phyloP scores from a whole-genome alignment of 371 early-diverging fungal genomes.

The Polyrhizophydium stewartii region DNA sequence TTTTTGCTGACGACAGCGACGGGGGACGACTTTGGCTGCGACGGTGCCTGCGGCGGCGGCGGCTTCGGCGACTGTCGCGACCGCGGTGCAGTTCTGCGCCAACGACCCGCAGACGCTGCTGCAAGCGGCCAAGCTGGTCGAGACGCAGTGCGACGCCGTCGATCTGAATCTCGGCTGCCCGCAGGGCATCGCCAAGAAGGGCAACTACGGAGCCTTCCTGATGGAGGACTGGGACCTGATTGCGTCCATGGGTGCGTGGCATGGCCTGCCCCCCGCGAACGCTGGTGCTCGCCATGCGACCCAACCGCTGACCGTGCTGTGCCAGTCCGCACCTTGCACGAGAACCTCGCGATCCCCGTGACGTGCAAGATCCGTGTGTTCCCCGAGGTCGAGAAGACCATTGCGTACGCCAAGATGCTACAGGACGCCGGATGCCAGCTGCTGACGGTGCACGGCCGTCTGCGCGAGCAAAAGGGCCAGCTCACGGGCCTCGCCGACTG shows the following conservation, averaged over 20 bases:
- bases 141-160: slow-evolving; percentile 89
- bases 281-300: too few species aligned
- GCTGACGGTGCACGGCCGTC: slow-evolving; percentile 95
- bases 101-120: slow-evolving; percentile 90
- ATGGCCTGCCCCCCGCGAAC: too few species aligned
- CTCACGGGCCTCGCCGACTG: slow-evolving; percentile 97
- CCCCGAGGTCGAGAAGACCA: slow-evolving; percentile 84
- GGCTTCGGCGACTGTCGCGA: neutral
- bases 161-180: slow-evolving; percentile 99
- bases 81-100: slow-evolving; percentile 91
- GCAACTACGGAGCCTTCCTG: slow-evolving; percentile 95
- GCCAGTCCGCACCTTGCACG: slow-evolving; percentile 69
- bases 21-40: neutral
- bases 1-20: neutral
- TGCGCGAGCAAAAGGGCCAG: slow-evolving; percentile 96
- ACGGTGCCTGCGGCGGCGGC: slow-evolving; percentile 1
- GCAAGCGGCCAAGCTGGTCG: slow-evolving; percentile 79
- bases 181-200: slow-evolving; percentile 90
- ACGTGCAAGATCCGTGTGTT: slow-evolving; percentile 98
- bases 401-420: slow-evolving; percentile 96
- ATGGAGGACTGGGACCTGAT: slow-evolving; percentile 93
- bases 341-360: slow-evolving; percentile 88
- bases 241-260: slow-evolving; percentile 36
- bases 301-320: too few species aligned
- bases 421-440: slow-evolving; percentile 90